Conservation (phyloP, 305 asterid genomes). For the Nicotiana rustica region DNA sequence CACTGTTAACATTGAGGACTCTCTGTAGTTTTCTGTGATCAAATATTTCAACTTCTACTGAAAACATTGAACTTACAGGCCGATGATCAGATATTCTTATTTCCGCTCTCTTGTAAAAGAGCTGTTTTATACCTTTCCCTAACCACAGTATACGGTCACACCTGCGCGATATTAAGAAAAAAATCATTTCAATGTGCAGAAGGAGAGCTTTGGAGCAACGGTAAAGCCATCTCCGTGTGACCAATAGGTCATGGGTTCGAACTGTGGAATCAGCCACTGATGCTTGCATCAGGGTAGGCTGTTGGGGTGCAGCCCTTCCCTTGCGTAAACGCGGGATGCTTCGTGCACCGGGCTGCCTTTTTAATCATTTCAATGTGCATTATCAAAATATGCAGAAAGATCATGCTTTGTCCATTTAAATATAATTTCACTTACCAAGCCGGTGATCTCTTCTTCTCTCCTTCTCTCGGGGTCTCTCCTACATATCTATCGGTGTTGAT, state of each 20-base stretch:
- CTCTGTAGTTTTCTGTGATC: slow-evolving; percentile 81
- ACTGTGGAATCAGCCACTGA: too few species aligned
- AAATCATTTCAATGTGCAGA: background rate
- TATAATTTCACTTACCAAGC: slow-evolving; percentile 70
- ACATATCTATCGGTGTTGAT: slow-evolving; percentile 73
- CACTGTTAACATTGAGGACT: slow-evolving; percentile 70
- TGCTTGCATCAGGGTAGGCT: too few species aligned
- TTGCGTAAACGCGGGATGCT: too few species aligned
- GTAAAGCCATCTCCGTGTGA: too few species aligned
- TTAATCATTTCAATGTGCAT: too few species aligned
- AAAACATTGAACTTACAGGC: slow-evolving; percentile 78
- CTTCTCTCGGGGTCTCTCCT: slow-evolving; percentile 74
- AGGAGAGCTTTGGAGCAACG: too few species aligned
- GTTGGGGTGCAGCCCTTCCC: too few species aligned
- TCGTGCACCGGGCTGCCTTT: too few species aligned
- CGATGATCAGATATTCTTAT: slow-evolving; percentile 82
- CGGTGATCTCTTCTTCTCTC: slow-evolving; percentile 91
- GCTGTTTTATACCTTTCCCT: slow-evolving; percentile 90
- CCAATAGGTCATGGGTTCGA: too few species aligned
- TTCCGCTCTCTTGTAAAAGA: slow-evolving; percentile 68
- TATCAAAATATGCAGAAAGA: too few species aligned
- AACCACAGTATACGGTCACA: slow-evolving; percentile 93
- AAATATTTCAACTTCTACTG: slow-evolving; percentile 80
- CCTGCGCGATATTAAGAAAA: slow-evolving; percentile 53
- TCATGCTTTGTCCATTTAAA: background rate